Percentiles rank a stretch among this genome's conserved stretches.
These are phyloP conservation scores for Isabelozyma gotoi DNA, from an alignment of 805 yeast species.

Conservation along the genomic window DNA sequence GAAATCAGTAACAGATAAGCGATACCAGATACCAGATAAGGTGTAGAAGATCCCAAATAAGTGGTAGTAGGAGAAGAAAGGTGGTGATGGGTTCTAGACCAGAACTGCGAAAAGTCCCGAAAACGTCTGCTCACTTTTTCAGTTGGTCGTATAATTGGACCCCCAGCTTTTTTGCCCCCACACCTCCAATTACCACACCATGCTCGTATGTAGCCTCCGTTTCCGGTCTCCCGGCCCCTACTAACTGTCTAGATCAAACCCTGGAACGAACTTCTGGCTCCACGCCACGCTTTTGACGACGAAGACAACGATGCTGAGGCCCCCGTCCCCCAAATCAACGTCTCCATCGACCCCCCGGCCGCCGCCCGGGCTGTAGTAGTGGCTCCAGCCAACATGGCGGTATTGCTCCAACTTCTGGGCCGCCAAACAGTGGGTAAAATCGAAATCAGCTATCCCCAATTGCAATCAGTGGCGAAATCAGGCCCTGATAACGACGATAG, in stretches of 20 bases:
- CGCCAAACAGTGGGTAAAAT: conserved; percentile 6
- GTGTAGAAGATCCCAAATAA: too few species aligned
- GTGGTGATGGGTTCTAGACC: neutral
- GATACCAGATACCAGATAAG: too few species aligned
- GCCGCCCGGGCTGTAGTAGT: conserved; percentile 18
- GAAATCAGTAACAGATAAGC: too few species aligned
- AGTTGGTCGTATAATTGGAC: neutral
- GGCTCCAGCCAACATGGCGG: conserved; percentile 25
- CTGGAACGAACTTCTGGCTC: conserved; percentile 46
- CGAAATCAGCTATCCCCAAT: conserved; percentile 8
- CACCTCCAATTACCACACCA: neutral
- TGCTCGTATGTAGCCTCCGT: conserved; percentile 19
- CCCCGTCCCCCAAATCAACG: conserved; percentile 28
- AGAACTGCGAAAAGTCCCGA: too few species aligned
- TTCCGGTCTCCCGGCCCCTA: neutral
- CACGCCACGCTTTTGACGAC: conserved; percentile 53
- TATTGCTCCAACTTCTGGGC: conserved; percentile 7
- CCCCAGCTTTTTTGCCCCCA: neutral
- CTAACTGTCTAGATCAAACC: conserved; percentile 44
- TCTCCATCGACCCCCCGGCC: conserved; percentile 6
- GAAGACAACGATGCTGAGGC: conserved; percentile 24
- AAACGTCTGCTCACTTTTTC: too few species aligned
- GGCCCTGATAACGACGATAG: conserved; percentile 13
- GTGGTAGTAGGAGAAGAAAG: too few species aligned
- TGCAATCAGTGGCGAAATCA: conserved; percentile 3